Evolutionary conservation across 2,329 filamentous ascomycete genomes (phyloP).

Genomic region (Alternaria consortialis): DNA sequence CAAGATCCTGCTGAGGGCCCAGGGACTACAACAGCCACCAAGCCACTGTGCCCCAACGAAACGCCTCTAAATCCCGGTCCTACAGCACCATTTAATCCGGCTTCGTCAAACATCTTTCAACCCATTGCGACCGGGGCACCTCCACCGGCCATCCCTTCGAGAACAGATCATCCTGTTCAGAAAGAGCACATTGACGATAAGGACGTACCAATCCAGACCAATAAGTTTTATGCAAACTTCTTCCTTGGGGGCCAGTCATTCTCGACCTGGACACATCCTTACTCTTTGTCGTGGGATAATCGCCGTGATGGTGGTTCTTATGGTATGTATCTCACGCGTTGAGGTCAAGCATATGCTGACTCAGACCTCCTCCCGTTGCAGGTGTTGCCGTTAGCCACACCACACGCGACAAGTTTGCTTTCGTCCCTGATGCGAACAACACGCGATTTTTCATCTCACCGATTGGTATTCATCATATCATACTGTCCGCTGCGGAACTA

Average conservation of each 20-base stretch:
- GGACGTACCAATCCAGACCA: constrained; percentile 68
- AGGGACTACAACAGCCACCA: constrained; percentile 26
- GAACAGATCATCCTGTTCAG: constrained; percentile 54
- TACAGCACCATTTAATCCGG: constrained; percentile 23
- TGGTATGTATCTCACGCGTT: constrained; percentile 57
- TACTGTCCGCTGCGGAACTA: constrained; percentile 82
- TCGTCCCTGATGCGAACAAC: constrained; percentile 37
- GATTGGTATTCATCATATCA: constrained; percentile 81
- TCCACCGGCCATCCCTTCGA: constrained; percentile 48
- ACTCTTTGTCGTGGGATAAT: constrained; percentile 56
- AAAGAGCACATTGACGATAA: constrained; percentile 51
- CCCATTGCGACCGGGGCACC: constrained; percentile 54
- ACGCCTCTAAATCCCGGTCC: constrained; percentile 42
- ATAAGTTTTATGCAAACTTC: constrained; percentile 78
- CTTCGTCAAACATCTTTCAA: constrained; percentile 50
- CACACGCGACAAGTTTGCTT: constrained; percentile 71
- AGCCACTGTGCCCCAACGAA: constrained; percentile 38
- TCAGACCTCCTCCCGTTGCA: not conserved
- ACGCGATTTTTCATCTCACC: constrained; percentile 82
- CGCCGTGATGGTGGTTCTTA: constrained; percentile 70
- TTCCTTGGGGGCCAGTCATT: constrained; percentile 76
- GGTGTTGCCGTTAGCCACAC: constrained; percentile 76
- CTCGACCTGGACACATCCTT: constrained; percentile 76
- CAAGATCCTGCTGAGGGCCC: constrained; percentile 35
- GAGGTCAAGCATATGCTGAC: not conserved